Evolutionary conservation across 257 asterid species (phyloP).

Genomic region (Ballota nigra): DNA sequence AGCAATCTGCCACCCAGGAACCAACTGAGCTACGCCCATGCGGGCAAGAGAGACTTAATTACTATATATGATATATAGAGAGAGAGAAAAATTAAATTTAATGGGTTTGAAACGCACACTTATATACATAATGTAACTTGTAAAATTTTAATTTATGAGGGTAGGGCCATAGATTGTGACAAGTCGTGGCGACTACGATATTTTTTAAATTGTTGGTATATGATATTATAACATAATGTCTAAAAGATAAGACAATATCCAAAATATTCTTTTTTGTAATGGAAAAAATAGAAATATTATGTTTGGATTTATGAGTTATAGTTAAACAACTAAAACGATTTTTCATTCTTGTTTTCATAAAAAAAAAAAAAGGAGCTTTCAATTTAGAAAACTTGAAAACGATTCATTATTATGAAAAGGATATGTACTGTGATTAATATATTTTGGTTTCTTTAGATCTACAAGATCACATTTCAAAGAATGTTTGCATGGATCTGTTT

Average conservation of each 20-base stretch:
- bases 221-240: neutral
- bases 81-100: too few relatives aligned
- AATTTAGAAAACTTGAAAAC: neutral
- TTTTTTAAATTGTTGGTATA: neutral
- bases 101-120: neutral
- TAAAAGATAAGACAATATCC: neutral
- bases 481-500: too few relatives aligned
- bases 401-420: neutral
- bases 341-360: too few relatives aligned
- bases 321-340: neutral
- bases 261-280: neutral
- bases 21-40: too few relatives aligned
- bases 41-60: too few relatives aligned
- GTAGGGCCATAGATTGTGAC: conserved; percentile 14
- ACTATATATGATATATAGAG: too few relatives aligned
- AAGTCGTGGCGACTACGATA: neutral
- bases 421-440: too few relatives aligned
- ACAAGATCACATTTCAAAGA: too few relatives aligned
- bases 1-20: too few relatives aligned
- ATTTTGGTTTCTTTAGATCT: too few relatives aligned
- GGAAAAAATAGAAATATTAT: neutral
- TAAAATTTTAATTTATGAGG: neutral
- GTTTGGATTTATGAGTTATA: neutral
- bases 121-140: neutral
- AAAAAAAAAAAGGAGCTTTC: neutral